Base-by-base conservation (phyloP, 768 basidiomycete species). In the Lyophyllum decastes region DNA sequence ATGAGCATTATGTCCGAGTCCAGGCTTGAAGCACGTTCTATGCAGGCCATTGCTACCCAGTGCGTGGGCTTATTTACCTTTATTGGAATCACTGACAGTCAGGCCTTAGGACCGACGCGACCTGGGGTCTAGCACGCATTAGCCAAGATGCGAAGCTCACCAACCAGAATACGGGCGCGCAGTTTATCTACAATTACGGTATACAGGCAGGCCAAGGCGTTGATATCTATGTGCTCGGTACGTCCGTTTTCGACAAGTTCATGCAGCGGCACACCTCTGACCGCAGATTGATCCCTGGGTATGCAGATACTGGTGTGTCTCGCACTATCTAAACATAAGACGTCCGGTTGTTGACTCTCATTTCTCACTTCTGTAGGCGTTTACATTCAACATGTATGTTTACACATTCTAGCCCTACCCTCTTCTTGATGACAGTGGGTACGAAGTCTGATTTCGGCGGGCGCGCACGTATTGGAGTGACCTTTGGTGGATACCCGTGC, bases 161-260 rank as follows among this genome's bases (percentile, higher is more conserved):
- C 11, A 58, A 54, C 55, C 68, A 55, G 60, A 64, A 65, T 61
- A 63, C 64, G 50, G 49, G 56, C 34, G 57, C 55, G 27, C 41
- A 63, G 48, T 59, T 65, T 19, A 54, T 55, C 4, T 61, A 59
- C 46, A 58, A 22, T 7, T 66, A 61, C 49, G 48, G 52, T 19
- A 16, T 22, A 14, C 22, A 35, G 4, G 44, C 60, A 6, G 64
- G 66, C n/a, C 44, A 38, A 33, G 65, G 65, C 11, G 61, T 63
- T n/a, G 68, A 69, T 60, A 65, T 68, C 26, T 66, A 65, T 35
- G 44, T 69, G 22, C 44, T 69, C 34, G 63, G 60, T 61, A 27
- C 6, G 60, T 57, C 25, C 17, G 1, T 48, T 8, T 48, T 19
- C 35, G 16, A 38, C 35, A n/a, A n/a, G 2, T 7, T 25, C 21